Evolutionary conservation across 1,139 yeast genomes (phyloP).

Genomic region (Diutina catenulata): DNA sequence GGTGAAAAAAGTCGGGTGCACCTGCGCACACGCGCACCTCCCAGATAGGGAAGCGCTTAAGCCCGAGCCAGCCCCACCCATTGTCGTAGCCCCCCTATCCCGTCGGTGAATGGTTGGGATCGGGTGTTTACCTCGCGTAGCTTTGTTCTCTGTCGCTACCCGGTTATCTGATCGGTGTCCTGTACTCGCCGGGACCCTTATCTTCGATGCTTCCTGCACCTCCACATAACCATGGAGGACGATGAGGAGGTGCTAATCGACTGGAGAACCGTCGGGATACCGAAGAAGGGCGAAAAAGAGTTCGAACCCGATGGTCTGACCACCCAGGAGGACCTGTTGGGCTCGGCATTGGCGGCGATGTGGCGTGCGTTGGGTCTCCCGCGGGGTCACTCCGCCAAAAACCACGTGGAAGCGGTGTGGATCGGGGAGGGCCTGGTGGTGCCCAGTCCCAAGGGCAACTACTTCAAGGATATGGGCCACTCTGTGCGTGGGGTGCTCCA

Average conservation of each 20-base stretch:
- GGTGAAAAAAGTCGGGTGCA: no score
- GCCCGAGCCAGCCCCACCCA: no score
- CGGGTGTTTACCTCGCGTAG: no score
- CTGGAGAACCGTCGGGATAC: slow-evolving; percentile 39
- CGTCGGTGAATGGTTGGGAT: no score
- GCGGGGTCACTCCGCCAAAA: slow-evolving; percentile 48
- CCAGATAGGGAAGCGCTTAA: no score
- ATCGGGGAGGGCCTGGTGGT: slow-evolving; percentile 29
- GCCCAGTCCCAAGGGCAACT: slow-evolving; percentile 56
- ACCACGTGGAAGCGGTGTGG: slow-evolving; percentile 37
- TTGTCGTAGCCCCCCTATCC: no score
- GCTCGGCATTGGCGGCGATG: slow-evolving; percentile 58
- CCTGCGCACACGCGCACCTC: no score
- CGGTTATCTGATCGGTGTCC: background rate
- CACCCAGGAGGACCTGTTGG: slow-evolving; percentile 41
- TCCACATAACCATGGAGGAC: slow-evolving; percentile 9
- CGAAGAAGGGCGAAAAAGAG: slow-evolving; percentile 67
- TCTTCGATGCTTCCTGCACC: background rate
- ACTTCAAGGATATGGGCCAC: slow-evolving; percentile 61
- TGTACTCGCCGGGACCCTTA: background rate
- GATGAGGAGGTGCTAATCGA: slow-evolving; percentile 58
- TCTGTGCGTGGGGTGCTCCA: slow-evolving; percentile 19
- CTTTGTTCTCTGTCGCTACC: no score
- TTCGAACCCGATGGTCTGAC: slow-evolving; percentile 75
- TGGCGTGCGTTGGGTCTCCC: slow-evolving; percentile 49